phyloP scores from a whole-genome alignment of 2,329 filamentous ascomycete species.

The Diaporthe destruens region DNA sequence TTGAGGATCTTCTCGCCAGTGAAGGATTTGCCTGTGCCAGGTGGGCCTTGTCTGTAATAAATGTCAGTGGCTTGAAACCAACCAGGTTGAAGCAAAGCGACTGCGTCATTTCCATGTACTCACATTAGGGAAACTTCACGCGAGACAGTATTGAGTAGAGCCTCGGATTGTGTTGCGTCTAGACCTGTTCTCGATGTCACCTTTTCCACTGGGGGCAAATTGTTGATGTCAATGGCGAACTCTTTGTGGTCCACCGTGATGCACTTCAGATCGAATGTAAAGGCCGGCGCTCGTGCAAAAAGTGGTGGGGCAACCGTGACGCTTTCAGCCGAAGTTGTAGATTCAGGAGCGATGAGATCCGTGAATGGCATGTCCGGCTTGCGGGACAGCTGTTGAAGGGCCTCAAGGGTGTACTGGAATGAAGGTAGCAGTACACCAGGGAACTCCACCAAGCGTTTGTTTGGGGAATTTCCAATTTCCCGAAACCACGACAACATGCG shows the following conservation, averaged over 20 bases:
- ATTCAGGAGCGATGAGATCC: conserved; percentile 56
- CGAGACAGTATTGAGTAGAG: conserved; percentile 65
- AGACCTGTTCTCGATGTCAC: conserved; percentile 58
- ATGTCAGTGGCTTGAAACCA: not conserved
- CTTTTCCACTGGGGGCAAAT: conserved; percentile 34
- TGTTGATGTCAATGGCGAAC: conserved; percentile 43
- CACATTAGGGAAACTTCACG: conserved; percentile 68
- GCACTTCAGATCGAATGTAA: conserved; percentile 60
- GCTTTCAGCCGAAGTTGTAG: conserved; percentile 40
- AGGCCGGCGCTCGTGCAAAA: conserved; percentile 63
- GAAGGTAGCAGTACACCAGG: conserved; percentile 70
- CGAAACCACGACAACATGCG: conserved; percentile 49
- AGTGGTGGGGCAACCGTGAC: conserved; percentile 58
- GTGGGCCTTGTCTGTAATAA: conserved; percentile 66
- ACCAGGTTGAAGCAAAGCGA: not conserved
- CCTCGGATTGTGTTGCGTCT: conserved; percentile 64
- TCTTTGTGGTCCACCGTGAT: conserved; percentile 46
- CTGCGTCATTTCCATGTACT: not conserved
- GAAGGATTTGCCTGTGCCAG: conserved; percentile 77
- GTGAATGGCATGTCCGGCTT: conserved; percentile 61
- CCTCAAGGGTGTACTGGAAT: conserved; percentile 68
- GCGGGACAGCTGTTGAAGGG: conserved; percentile 65
- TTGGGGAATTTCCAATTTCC: conserved; percentile 30
- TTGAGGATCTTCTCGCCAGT: conserved; percentile 71
- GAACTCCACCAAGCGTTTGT: conserved; percentile 67